Evolutionary conservation across 306 rosid species (phyloP), one percentile per base, ranked within the genome.

Genomic region (Hippophae gyantsensis): DNA sequence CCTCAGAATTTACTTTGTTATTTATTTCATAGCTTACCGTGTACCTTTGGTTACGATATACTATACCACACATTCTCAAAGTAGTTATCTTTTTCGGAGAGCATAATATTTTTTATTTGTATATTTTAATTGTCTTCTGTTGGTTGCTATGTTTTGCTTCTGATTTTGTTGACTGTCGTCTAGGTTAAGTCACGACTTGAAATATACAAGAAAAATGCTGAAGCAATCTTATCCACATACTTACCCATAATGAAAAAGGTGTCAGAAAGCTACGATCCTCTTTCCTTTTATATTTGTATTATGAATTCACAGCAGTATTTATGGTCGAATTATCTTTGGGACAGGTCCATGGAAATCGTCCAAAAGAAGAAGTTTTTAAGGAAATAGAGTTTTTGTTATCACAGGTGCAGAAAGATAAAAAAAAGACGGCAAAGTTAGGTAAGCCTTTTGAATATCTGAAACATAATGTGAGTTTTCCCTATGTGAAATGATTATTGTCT

Each of bases 161-260:
- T 63, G 56, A 55, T 18, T 69, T 48, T 57, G 26, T 55, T 13
- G 6, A 50, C 45, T 60, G 57, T 14, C 43, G 49, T 55, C 32
- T 71, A 90, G 96, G 98, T 83, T 54, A 81, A 78, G 69, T 76
- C 85, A 42, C 96, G 98, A 57, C 87, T 92, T 45, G 73, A 80
- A 61, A 79, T 83, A 73, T 87, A 85, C 76, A 85, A 85, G 83
- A 18, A 76, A 78, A 92, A 87, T 82, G 95, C 86, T 43, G 87
- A 74, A 71, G 83, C 96, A 48, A 74, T 70, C 51, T 76, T 81
- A 63, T 78, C 89, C 61, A 58, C 84, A 10, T 92, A 92, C 77
- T 81, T 74, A 43, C 69, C 58, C 75, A 80, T 83, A 65, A 72
- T 81, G 74, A 84, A 75, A 14, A 85, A 81, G 95, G 98, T 92